Evolutionary conservation across 352 stramenopile genomes (phyloP).

Genomic region (Globisporangium nunn): DNA sequence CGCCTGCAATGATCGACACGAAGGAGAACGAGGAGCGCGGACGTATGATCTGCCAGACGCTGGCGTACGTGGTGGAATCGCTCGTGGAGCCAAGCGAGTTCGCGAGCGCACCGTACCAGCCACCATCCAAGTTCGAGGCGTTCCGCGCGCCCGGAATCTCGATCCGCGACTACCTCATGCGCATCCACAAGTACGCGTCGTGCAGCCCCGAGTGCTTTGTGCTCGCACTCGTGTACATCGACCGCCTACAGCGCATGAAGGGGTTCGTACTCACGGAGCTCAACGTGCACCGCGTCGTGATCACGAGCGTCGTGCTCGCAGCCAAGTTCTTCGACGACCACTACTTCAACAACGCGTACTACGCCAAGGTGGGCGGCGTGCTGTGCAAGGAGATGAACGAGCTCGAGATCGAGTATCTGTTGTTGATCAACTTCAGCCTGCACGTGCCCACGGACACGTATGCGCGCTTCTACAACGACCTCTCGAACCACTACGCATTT

Average conservation of each 20-base stretch:
- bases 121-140: constrained; percentile 80
- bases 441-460: constrained; percentile 90
- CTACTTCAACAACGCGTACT: constrained; percentile 99
- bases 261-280: constrained; percentile 95
- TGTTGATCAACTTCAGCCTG: constrained; percentile 97
- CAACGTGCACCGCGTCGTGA: constrained; percentile 97
- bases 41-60: constrained; percentile 70
- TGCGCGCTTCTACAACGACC: constrained; percentile 88
- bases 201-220: constrained; percentile 99
- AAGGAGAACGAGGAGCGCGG: constrained; percentile 69
- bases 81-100: constrained; percentile 69
- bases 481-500: constrained; percentile 82
- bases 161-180: constrained; percentile 75
- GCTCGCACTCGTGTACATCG: constrained; percentile 98
- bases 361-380: constrained; percentile 94
- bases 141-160: constrained; percentile 79
- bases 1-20: constrained; percentile 22
- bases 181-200: constrained; percentile 97
- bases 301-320: constrained; percentile 95
- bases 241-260: constrained; percentile 96
- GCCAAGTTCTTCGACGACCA: constrained; percentile 99
- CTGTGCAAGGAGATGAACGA: constrained; percentile 95
- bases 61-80: constrained; percentile 69
- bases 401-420: constrained; percentile 97
- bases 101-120: constrained; percentile 42